Evolutionary conservation across 352 stramenopile genomes (phyloP).

Genomic region (Pythium monospermum): DNA sequence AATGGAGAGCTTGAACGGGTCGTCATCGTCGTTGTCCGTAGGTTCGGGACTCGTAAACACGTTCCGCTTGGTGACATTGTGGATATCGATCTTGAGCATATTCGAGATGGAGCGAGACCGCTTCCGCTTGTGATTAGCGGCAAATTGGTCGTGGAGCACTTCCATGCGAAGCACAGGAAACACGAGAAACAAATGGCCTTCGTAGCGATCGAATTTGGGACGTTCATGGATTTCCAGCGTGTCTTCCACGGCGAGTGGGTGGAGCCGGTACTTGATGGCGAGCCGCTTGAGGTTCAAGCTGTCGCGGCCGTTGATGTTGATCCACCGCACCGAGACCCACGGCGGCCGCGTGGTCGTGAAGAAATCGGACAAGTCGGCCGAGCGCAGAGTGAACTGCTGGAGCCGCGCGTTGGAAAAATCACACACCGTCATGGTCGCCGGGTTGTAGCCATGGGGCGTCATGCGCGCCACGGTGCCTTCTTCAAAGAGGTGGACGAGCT

Average conservation of each 20-base stretch:
- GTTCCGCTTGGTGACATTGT: slow-evolving; percentile 1
- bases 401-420: slow-evolving; percentile 75
- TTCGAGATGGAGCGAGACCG: slow-evolving; percentile 32
- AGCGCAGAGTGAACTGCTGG: slow-evolving; percentile 58
- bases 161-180: slow-evolving; percentile 81
- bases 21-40: slow-evolving; percentile 38
- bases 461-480: slow-evolving; percentile 55
- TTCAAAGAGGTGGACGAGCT: slow-evolving; percentile 85
- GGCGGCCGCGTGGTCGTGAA: slow-evolving; percentile 67
- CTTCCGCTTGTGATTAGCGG: slow-evolving; percentile 29
- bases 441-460: slow-evolving; percentile 40
- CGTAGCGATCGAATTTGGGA: slow-evolving; percentile 83
- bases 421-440: slow-evolving; percentile 59
- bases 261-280: slow-evolving; percentile 85
- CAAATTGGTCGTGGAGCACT: slow-evolving; percentile 34
- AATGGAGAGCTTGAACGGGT: slow-evolving; percentile 73
- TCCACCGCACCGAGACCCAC: slow-evolving; percentile 85
- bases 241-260: slow-evolving; percentile 82
- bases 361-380: slow-evolving; percentile 51
- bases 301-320: slow-evolving; percentile 79
- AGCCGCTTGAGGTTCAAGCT: slow-evolving; percentile 80
- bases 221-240: slow-evolving; percentile 84
- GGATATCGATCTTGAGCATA: slow-evolving; percentile 41
- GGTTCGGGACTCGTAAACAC: too few relatives aligned
- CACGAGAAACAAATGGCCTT: slow-evolving; percentile 78